Evolutionary conservation across 495 filamentous ascomycete genomes (phyloP), one percentile per base, ranked within the genome.

Genomic region (Podospora comata): DNA sequence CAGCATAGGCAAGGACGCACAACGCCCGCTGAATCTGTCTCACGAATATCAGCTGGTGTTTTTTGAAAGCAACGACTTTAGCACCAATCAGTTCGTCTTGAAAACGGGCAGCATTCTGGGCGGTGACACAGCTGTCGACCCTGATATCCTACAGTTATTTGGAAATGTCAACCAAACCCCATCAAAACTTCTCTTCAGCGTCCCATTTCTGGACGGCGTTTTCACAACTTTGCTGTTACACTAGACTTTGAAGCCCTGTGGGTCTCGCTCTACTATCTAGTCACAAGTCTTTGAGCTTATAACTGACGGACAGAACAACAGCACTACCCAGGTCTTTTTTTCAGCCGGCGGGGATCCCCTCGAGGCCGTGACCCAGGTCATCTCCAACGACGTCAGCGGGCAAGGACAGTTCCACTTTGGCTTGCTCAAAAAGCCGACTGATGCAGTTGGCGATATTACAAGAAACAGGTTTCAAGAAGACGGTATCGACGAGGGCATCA

Each of bases 21-120:
- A 71, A 44, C 77, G 78, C 0, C 77, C 80, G 7, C 70, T 85
- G 30, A 85, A 85, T 69, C 70, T 77, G 16, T 77, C 76, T 13
- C 83, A 85, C 68, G 78, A 84, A 69, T 85, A 85, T 70, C 79
- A 84, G 76, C 74, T 85, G 5, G 77, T 74, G 2, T 85, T 85
- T 65, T 75, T 85, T 4, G 83, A 85, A 67, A 78, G 73, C 65
- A 72, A 74, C 34, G 81, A 80, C 70, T 85, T 81, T 67, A 78
- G 74, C 72, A 80, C 79, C 7, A 84, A 85, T 65, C 78, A 84
- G 66, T 75, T 83, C 71, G 81, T 80, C 6, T 68, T 85, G 20
- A 85, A 83, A 77, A 82, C 81, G 4, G 83, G 83, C 34, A 80
- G 76, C 11, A 76, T 82, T 65, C 68, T 77, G n/a, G 79, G 76